Base-by-base conservation (phyloP, 2,329 filamentous ascomycete species). In the Ramularia endophylla region DNA sequence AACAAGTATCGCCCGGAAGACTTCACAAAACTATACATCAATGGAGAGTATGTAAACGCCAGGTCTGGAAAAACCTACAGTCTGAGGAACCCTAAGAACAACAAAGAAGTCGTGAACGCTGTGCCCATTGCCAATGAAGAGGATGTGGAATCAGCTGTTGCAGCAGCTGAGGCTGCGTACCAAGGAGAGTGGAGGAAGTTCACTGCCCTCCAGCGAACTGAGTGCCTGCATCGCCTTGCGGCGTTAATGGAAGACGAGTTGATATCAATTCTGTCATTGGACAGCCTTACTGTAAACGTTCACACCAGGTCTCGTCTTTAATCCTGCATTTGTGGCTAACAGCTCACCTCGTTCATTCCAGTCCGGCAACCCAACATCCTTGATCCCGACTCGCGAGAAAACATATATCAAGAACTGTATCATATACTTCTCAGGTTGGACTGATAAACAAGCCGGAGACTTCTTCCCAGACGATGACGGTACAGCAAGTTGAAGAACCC, bases 1-100 rank as follows among this genome's bases (percentile, higher is more conserved):
- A n/a, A 27, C 7, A 40, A 43, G 40, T 46, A 46, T 40, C 35
- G 88, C 33, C 70, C 76, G 48, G 86, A 86, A 30, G 82, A 86
- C 28, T 44, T 47, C 32, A 47, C 41, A 20, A 47, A 39, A 17
- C 37, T 47, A 8, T 47, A 47, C 41, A 40, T 47, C 33, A 44
- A 47, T 27, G 44, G 44, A 22, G 38, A 47, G 27, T 44, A 38
- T 19, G 41, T 47, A 11, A 16, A 27, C 7, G 34, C 46, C 15
- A 45, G 49, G 20, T 51, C 50, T 9, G 46, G 65, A 11, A 68
- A 71, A 47, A 17, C 41, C 25, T 44, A 67, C 27, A 28, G 36
- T 32, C 25, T 47, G 20, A 41, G 41, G 18, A 44, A 44, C 12
- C 44, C 44, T 3, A 43, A 43, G 36, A 38, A 46, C 44, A 44